These are phyloP conservation scores for Pichia sp. DNA, from an alignment of 1,139 yeast genomes.

Conservation along the genomic window DNA sequence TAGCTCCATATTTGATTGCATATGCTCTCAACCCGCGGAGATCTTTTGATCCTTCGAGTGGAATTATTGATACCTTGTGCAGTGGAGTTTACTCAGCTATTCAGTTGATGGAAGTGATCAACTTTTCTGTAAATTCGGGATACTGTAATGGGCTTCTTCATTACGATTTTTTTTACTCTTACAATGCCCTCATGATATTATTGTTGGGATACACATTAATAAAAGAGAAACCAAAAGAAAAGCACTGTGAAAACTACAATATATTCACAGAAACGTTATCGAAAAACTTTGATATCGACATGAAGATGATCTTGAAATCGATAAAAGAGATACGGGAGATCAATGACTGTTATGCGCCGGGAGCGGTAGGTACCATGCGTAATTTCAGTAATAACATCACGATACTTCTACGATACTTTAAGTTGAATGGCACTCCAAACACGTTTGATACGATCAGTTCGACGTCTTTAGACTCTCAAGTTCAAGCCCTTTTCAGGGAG, in stretches of 20 bases:
- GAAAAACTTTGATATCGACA: conserved; percentile 23
- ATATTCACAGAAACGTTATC: conserved; percentile 18
- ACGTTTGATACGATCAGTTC: neutral
- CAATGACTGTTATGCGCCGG: conserved; percentile 11
- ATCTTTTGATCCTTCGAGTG: conserved; percentile 27
- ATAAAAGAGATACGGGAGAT: conserved; percentile 26
- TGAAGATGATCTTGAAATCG: conserved; percentile 25
- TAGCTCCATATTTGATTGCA: conserved; percentile 34
- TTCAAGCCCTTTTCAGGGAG: neutral
- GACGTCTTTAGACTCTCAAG: neutral
- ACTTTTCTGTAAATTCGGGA: conserved; percentile 21
- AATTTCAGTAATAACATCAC: conserved; percentile 18
- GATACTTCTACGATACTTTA: conserved; percentile 15
- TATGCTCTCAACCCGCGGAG: conserved; percentile 26
- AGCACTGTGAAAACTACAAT: conserved; percentile 7
- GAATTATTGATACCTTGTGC: conserved; percentile 30
- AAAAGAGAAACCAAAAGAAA: conserved; percentile 11
- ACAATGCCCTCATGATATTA: conserved; percentile 33
- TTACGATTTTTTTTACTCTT: conserved; percentile 34
- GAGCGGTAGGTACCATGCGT: conserved; percentile 13
- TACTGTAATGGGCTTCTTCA: conserved; percentile 33
- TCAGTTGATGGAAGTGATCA: conserved; percentile 28
- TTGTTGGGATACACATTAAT: conserved; percentile 32
- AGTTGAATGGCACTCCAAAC: conserved; percentile 13
- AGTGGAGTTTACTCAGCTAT: conserved; percentile 33